Evolutionary conservation across 2,329 filamentous ascomycete species (phyloP).

Genomic region (Cladosporium phlei): DNA sequence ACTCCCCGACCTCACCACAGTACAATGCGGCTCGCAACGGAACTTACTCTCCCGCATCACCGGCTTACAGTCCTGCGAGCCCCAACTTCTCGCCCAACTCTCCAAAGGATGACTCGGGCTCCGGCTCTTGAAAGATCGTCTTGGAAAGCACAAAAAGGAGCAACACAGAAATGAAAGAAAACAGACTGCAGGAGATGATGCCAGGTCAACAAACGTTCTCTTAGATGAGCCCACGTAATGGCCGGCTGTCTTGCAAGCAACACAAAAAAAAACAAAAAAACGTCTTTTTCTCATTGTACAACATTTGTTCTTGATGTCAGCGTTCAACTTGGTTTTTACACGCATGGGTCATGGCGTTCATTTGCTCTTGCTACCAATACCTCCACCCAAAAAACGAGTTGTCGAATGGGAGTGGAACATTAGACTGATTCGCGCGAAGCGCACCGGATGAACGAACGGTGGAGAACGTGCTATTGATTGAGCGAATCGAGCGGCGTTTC

Average conservation of each 20-base stretch:
- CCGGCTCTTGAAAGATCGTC: slow-evolving; percentile 5
- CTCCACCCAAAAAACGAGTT: slow-evolving; percentile 7
- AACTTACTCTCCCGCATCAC: slow-evolving; percentile 29
- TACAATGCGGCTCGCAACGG: slow-evolving; percentile 44
- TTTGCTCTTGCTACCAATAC: slow-evolving; percentile 6
- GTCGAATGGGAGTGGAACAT: slow-evolving; percentile 10
- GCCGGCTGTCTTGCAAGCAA: not conserved
- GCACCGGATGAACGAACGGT: not conserved
- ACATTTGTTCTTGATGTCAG: slow-evolving; percentile 7
- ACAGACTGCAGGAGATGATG: not conserved
- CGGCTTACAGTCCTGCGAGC: slow-evolving; percentile 22
- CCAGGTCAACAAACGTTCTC: slow-evolving; percentile 26
- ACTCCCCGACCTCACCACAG: slow-evolving; percentile 54
- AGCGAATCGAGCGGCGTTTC: slow-evolving; percentile 6
- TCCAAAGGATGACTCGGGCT: slow-evolving; percentile 22
- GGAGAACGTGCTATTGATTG: slow-evolving; percentile 2
- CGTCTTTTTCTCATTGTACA: slow-evolving; percentile 6
- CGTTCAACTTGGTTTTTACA: slow-evolving; percentile 10
- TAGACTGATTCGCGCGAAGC: slow-evolving; percentile 13
- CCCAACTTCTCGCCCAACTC: slow-evolving; percentile 32
- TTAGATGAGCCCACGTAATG: slow-evolving; percentile 32
- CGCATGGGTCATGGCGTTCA: slow-evolving; percentile 12
- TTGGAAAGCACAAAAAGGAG: slow-evolving; percentile 5
- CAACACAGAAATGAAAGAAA: slow-evolving; percentile 13
- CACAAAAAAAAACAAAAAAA: slow-evolving; percentile 10